These are phyloP conservation scores for Phytophthora cryptogea DNA, from an alignment of 352 stramenopile species.

Conservation along the genomic window DNA sequence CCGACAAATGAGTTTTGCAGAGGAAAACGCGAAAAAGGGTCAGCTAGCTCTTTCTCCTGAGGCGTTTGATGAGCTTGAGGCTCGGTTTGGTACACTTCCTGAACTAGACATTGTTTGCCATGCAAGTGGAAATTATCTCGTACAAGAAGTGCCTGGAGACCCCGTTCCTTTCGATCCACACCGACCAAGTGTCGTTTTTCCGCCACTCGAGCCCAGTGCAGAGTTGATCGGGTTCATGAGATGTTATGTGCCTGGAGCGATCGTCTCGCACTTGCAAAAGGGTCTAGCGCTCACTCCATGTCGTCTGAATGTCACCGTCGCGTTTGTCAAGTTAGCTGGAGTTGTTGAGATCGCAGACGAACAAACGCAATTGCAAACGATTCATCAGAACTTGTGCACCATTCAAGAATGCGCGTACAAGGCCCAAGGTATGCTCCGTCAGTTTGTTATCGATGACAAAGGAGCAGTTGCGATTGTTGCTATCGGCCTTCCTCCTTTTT, in stretches of 20 bases:
- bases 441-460: conserved; percentile 91
- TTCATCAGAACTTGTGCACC: conserved; percentile 63
- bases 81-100: conserved; percentile 17
- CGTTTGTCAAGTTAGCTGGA: conserved; percentile 72
- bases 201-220: conserved; percentile 23
- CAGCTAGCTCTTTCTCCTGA: conserved; percentile 75
- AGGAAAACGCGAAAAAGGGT: conserved; percentile 69
- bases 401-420: conserved; percentile 84
- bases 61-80: conserved; percentile 45
- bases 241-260: conserved; percentile 70
- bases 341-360: conserved; percentile 51
- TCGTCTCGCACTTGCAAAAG: conserved; percentile 71
- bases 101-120: conserved; percentile 32
- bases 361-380: conserved; percentile 48
- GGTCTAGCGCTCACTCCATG: conserved; percentile 66
- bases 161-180: neutral
- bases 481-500: conserved; percentile 78
- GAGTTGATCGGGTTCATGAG: conserved; percentile 67
- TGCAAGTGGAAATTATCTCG: conserved; percentile 54
- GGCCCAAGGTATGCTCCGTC: conserved; percentile 76
- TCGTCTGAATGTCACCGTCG: conserved; percentile 69
- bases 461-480: conserved; percentile 79
- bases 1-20: conserved; percentile 73
- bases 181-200: neutral
- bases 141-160: conserved; percentile 29